These are phyloP conservation scores for Monilinia fructigena DNA, from an alignment of 2,329 filamentous ascomycete species.

Conservation along the genomic window DNA sequence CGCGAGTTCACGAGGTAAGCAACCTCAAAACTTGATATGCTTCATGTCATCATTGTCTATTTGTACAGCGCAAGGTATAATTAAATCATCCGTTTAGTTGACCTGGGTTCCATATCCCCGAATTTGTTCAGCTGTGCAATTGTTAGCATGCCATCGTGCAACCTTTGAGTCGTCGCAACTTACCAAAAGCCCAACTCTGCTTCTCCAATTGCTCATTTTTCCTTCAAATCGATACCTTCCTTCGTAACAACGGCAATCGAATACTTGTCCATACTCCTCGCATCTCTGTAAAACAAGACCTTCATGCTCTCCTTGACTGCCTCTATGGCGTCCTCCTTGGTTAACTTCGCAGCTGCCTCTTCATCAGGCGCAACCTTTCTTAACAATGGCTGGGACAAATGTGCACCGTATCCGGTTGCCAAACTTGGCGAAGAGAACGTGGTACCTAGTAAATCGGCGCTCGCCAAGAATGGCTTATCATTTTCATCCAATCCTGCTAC, in stretches of 20 bases:
- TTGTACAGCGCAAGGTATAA: constrained; percentile 34
- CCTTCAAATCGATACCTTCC: constrained; percentile 80
- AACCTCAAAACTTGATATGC: constrained; percentile 25
- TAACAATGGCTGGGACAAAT: constrained; percentile 90
- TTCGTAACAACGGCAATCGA: constrained; percentile 87
- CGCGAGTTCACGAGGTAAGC: constrained; percentile 8
- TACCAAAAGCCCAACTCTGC: constrained; percentile 89
- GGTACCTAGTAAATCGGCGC: constrained; percentile 87
- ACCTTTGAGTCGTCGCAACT: constrained; percentile 25
- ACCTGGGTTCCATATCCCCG: constrained; percentile 89
- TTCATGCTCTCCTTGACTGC: constrained; percentile 95
- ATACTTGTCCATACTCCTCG: constrained; percentile 86
- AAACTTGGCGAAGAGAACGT: constrained; percentile 86
- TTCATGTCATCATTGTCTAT: constrained; percentile 36
- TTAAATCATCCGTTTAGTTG: constrained; percentile 41
- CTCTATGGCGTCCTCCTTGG: constrained; percentile 73
- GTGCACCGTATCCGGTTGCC: constrained; percentile 89
- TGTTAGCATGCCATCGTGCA: constrained; percentile 27
- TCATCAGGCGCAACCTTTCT: constrained; percentile 82
- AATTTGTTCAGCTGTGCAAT: constrained; percentile 73
- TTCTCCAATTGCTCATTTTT: constrained; percentile 84
- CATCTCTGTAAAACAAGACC: constrained; percentile 96
- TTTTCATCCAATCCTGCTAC: constrained; percentile 84
- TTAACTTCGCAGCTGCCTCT: constrained; percentile 67
- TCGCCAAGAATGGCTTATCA: constrained; percentile 82